Evolutionary conservation across 2,329 filamentous ascomycete species (phyloP).

Genomic region (Hymenoscyphus fructigenus): DNA sequence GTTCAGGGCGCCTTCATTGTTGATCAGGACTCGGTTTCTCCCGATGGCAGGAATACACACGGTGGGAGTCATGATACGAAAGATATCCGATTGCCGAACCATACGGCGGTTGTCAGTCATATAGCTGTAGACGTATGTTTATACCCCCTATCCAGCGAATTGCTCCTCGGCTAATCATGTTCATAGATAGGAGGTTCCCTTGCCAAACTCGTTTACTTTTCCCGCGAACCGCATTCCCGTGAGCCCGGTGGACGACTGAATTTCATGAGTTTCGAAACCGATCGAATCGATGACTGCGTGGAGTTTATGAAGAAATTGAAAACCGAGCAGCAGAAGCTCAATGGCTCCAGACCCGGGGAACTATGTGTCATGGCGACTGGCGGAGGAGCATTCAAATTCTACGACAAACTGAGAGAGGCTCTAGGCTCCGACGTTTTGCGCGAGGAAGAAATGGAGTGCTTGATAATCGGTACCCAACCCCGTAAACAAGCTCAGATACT

Average conservation of each 20-base stretch:
- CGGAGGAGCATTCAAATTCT: conserved; percentile 94
- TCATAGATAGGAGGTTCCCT: conserved; percentile 88
- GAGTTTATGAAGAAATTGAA: conserved; percentile 87
- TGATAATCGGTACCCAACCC: conserved; percentile 72
- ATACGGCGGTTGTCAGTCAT: conserved; percentile 93
- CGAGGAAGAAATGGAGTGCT: conserved; percentile 98
- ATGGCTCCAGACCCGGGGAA: conserved; percentile 68
- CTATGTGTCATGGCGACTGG: conserved; percentile 94
- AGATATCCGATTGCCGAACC: conserved; percentile 94
- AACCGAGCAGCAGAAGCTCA: conserved; percentile 73
- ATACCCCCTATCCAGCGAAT: conserved; percentile 14
- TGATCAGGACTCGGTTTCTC: conserved; percentile 67
- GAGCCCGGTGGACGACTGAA: conserved; percentile 88
- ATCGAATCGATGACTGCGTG: conserved; percentile 89
- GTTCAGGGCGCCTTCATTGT: conserved; percentile 96
- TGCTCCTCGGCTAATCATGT: conserved; percentile 12
- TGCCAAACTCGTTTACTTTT: conserved; percentile 97
- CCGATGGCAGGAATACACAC: conserved; percentile 43
- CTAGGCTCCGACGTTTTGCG: conserved; percentile 84
- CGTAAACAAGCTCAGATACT: neutral
- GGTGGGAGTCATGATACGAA: conserved; percentile 69
- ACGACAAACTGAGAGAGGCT: conserved; percentile 81
- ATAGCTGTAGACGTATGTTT: conserved; percentile 86
- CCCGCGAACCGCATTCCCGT: conserved; percentile 75
- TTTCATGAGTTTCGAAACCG: conserved; percentile 95